phyloP scores from a whole-genome alignment of 2,329 filamentous ascomycete species.

The Hymenoscyphus infarciens region DNA sequence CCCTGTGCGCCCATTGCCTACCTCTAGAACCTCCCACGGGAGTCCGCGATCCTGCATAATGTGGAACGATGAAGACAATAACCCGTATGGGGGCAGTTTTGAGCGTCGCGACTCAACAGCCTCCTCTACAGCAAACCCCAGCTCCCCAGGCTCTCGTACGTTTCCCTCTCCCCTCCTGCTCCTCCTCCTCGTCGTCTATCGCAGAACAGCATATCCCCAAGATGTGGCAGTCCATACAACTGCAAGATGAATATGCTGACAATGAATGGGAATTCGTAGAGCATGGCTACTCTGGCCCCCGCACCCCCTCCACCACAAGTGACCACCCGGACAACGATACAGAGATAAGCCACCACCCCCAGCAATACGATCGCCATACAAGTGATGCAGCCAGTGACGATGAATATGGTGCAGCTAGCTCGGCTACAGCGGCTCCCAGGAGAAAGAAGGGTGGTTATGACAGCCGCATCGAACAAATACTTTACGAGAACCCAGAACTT shows the following conservation, averaged over 20 bases:
- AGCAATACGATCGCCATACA: conserved; percentile 33
- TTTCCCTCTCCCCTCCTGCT: conserved; percentile 25
- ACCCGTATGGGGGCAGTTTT: conserved; percentile 89
- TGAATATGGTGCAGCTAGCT: conserved; percentile 39
- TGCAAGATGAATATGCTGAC: conserved; percentile 42
- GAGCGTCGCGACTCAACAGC: conserved; percentile 78
- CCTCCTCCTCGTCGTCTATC: neutral
- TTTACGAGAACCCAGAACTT: conserved; percentile 89
- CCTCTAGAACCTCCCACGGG: conserved; percentile 19
- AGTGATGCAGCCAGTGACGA: conserved; percentile 48
- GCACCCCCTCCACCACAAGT: conserved; percentile 59
- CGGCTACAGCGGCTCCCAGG: conserved; percentile 46
- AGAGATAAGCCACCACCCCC: conserved; percentile 18
- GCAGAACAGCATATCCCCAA: conserved; percentile 10
- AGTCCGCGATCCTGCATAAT: conserved; percentile 60
- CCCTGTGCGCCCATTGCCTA: conserved; percentile 17
- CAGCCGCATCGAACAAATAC: conserved; percentile 93
- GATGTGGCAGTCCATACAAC: conserved; percentile 40
- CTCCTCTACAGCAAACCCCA: conserved; percentile 62
- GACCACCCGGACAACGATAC: conserved; percentile 47
- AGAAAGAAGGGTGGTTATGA: conserved; percentile 84
- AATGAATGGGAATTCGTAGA: conserved; percentile 46
- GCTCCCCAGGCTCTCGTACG: conserved; percentile 58
- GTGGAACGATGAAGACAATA: conserved; percentile 99
- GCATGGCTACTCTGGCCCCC: conserved; percentile 47